Conservation (phyloP, 192 early-diverging fungal species). For the Coemansia furcata region DNA sequence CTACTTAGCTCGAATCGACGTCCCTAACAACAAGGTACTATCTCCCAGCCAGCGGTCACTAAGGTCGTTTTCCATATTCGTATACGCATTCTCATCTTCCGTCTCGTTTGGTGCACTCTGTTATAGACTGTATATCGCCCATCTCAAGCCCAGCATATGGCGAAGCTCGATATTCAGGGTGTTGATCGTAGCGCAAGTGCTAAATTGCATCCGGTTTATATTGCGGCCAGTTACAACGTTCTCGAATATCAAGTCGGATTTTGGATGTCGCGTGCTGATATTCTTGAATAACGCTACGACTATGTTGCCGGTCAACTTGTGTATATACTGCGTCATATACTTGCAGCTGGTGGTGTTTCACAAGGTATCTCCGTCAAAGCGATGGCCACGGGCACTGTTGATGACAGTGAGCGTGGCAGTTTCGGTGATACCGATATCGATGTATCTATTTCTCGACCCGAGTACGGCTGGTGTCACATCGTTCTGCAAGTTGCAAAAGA, state of each 20-base stretch:
- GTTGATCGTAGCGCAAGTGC: slow-evolving; percentile 21
- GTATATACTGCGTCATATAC: slow-evolving; percentile 38
- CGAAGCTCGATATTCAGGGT: slow-evolving; percentile 28
- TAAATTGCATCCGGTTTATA: slow-evolving; percentile 33
- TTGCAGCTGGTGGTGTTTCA: slow-evolving; percentile 41
- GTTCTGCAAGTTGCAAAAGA: slow-evolving; percentile 9
- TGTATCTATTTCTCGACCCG: slow-evolving; percentile 14
- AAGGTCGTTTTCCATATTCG: neutral
- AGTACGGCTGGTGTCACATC: neutral
- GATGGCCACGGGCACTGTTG: slow-evolving; percentile 24
- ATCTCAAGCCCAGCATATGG: slow-evolving; percentile 9
- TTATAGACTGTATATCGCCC: slow-evolving; percentile 14
- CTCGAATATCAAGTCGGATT: slow-evolving; percentile 1
- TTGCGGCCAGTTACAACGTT: slow-evolving; percentile 15
- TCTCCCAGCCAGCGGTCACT: neutral
- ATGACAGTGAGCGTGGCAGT: slow-evolving; percentile 7
- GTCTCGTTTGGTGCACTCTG: slow-evolving; percentile 16
- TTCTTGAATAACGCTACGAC: slow-evolving; percentile 24
- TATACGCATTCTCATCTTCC: slow-evolving; percentile 8
- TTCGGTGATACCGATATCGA: slow-evolving; percentile 18
- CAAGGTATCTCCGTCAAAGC: slow-evolving; percentile 23
- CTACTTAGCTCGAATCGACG: slow-evolving; percentile 1
- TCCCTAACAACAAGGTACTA: neutral
- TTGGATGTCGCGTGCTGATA: slow-evolving; percentile 22
- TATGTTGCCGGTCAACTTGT: slow-evolving; percentile 17